A percentile compares a stretch with the other conserved stretches of the same genome.
Evolutionary conservation across 2,329 filamentous ascomycete species (phyloP).

Genomic region (Fusarium proliferatum): DNA sequence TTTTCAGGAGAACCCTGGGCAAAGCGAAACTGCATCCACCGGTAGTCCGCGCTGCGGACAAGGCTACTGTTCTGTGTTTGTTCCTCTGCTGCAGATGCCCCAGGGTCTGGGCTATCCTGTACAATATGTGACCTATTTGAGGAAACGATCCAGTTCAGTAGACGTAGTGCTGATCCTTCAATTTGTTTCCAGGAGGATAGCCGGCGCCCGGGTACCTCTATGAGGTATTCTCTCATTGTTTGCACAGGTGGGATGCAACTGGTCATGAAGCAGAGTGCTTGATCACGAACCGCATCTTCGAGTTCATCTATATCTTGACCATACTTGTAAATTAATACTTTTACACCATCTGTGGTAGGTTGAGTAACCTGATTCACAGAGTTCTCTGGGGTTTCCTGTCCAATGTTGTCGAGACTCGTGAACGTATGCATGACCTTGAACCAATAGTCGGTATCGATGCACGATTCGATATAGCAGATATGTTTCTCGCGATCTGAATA

Average conservation of each 20-base stretch:
- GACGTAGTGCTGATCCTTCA: constrained; percentile 71
- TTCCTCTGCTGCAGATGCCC: not conserved
- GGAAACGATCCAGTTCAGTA: constrained; percentile 89
- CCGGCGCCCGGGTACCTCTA: constrained; percentile 50
- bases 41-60: constrained; percentile 69
- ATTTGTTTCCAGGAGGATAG: constrained; percentile 65
- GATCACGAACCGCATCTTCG: not conserved
- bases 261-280: constrained; percentile 59
- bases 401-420: not conserved
- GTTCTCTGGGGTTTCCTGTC: not conserved
- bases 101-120: constrained; percentile 67
- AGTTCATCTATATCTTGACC: constrained; percentile 42
- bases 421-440: constrained; percentile 31
- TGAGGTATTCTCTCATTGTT: constrained; percentile 65
- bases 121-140: constrained; percentile 90
- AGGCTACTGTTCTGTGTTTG: constrained; percentile 47
- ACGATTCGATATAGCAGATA: constrained; percentile 30
- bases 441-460: not conserved
- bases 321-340: constrained; percentile 41
- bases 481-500: constrained; percentile 31
- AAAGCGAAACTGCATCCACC: constrained; percentile 85
- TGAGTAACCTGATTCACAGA: constrained; percentile 1
- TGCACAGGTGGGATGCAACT: constrained; percentile 70
- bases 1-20: constrained; percentile 90
- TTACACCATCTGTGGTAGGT: constrained; percentile 16